phyloP scores from a whole-genome alignment of 2,329 filamentous ascomycete species.

The Reticulascus tulasneorum region DNA sequence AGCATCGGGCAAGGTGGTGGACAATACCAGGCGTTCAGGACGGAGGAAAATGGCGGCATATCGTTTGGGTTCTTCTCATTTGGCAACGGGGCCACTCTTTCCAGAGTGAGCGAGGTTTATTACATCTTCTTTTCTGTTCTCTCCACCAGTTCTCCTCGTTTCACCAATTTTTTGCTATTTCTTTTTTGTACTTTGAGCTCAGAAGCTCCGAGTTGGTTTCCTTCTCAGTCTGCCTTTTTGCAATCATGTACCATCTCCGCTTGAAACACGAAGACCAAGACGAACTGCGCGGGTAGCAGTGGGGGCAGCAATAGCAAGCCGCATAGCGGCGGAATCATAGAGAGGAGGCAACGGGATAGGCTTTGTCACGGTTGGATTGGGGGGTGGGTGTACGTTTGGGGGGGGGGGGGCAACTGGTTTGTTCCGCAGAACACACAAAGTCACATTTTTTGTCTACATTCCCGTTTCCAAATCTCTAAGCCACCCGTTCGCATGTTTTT shows the following conservation, averaged over 20 bases:
- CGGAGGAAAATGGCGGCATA: slow-evolving; percentile 9
- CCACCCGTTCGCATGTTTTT: no score
- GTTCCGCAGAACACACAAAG: no score
- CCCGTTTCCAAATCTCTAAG: no score
- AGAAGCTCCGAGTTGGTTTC: no score
- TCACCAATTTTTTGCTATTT: slow-evolving; percentile 6
- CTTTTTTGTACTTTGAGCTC: slow-evolving; percentile 8
- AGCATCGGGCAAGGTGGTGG: slow-evolving; percentile 7
- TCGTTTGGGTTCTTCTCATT: no score
- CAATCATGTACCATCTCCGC: slow-evolving; percentile 8
- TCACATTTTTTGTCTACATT: no score
- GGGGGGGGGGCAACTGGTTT: no score
- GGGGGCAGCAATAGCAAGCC: slow-evolving; percentile 3
- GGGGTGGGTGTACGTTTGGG: no score
- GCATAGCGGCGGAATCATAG: no score
- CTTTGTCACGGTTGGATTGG: slow-evolving; percentile 4
- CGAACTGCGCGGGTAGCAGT: slow-evolving; percentile 5
- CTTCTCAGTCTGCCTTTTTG: slow-evolving; percentile 10
- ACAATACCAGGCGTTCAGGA: slow-evolving; percentile 13
- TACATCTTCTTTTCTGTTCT: slow-evolving; percentile 3
- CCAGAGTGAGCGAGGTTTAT: slow-evolving; percentile 8
- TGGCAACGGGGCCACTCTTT: no score
- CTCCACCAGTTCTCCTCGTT: slow-evolving; percentile 1
- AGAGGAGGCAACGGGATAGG: slow-evolving; percentile 16
- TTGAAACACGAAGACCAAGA: no score